These are phyloP conservation scores for Aspergillus coremiiformis DNA, from an alignment of 495 filamentous ascomycete species.

Conservation along the genomic window DNA sequence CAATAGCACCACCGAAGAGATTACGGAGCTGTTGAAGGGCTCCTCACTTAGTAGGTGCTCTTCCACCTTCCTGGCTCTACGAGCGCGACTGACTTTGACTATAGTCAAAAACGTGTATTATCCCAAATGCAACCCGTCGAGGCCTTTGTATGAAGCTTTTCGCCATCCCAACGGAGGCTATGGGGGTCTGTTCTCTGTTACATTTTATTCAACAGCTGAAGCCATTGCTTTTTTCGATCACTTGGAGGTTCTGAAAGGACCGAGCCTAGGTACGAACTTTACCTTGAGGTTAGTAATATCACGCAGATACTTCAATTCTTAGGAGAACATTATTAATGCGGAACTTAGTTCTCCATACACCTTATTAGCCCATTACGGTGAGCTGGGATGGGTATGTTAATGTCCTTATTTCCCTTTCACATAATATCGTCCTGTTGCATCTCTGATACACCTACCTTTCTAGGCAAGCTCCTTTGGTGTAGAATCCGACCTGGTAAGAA, in stretches of 20 bases:
- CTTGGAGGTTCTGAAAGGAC: slow-evolving; percentile 83
- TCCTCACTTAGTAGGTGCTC: slow-evolving; percentile 42
- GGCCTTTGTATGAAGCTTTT: slow-evolving; percentile 67
- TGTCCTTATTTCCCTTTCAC: slow-evolving; percentile 3
- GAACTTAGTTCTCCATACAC: slow-evolving; percentile 69
- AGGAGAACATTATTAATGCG: not conserved
- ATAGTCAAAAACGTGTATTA: slow-evolving; percentile 78
- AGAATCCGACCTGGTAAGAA: slow-evolving; percentile 65
- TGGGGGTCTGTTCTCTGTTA: slow-evolving; percentile 79
- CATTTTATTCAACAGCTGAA: slow-evolving; percentile 59
- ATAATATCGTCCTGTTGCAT: not conserved
- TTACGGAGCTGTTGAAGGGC: slow-evolving; percentile 59
- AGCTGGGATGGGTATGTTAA: slow-evolving; percentile 73
- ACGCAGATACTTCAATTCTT: not conserved
- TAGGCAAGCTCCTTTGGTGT: slow-evolving; percentile 72
- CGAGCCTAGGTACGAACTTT: slow-evolving; percentile 94
- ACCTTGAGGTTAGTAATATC: slow-evolving; percentile 55
- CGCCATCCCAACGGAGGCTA: slow-evolving; percentile 74
- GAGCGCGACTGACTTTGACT: not conserved
- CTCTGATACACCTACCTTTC: slow-evolving; percentile 1
- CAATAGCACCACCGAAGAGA: slow-evolving; percentile 77
- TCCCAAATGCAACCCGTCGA: slow-evolving; percentile 67
- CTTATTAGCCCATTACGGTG: slow-evolving; percentile 82
- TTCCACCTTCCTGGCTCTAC: not conserved
- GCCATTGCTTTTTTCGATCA: slow-evolving; percentile 79